A percentile compares a stretch with the other conserved stretches of the same genome.
phyloP scores from a whole-genome alignment of 176 grass and related monocot genomes.

The Ensete glaucum region DNA sequence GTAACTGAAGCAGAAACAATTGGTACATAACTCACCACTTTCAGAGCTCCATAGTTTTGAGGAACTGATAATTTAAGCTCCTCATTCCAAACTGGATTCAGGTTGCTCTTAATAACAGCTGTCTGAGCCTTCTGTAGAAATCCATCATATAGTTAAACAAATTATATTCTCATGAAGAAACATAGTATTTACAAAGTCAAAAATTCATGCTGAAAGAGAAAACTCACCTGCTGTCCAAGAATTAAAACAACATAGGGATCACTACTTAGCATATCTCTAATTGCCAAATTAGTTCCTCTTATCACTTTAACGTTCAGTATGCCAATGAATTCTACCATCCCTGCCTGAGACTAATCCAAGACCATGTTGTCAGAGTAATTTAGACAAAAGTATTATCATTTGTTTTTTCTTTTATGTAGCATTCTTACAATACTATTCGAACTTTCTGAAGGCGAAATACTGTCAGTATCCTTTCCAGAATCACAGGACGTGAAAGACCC shows the following conservation, averaged over 20 bases:
- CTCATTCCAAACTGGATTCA: too few relatives aligned
- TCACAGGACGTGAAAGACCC: constrained; percentile 27
- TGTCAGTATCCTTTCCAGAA: constrained; percentile 22
- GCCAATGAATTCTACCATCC: constrained; percentile 66
- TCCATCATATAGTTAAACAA: too few relatives aligned
- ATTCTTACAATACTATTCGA: constrained; percentile 43
- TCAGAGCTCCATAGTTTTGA: too few relatives aligned
- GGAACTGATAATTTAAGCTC: too few relatives aligned
- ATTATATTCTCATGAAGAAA: too few relatives aligned
- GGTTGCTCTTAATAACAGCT: too few relatives aligned
- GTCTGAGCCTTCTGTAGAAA: too few relatives aligned
- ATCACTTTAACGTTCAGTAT: constrained; percentile 65
- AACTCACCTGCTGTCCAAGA: constrained; percentile 54
- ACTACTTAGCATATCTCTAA: constrained; percentile 58
- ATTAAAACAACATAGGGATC: constrained; percentile 54
- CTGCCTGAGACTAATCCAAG: constrained; percentile 29
- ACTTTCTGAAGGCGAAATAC: constrained; percentile 24
- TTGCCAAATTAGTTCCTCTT: constrained; percentile 56
- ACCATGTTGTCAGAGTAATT: neutral
- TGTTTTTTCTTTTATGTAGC: neutral
- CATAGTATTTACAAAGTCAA: neutral
- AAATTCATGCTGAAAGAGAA: neutral
- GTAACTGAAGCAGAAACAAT: too few relatives aligned
- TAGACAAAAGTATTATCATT: too few relatives aligned
- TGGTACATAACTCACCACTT: too few relatives aligned